Evolutionary conservation across 805 yeast genomes (phyloP).

Genomic region (Saturnispora quitensis): DNA sequence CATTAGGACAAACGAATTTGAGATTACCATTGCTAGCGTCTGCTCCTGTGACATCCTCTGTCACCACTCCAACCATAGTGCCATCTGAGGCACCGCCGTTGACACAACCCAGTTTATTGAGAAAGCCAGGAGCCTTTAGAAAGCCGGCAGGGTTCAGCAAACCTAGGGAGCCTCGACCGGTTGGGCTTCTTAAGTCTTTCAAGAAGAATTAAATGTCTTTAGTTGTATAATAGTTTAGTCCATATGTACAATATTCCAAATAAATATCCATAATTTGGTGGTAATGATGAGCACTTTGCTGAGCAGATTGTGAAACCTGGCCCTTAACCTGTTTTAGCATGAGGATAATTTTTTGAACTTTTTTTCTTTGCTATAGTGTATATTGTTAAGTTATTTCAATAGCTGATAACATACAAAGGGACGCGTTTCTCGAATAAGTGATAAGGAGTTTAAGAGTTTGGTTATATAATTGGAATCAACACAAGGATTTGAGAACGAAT

Average conservation of each 20-base stretch:
- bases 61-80: neutral
- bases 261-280: neutral
- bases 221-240: neutral
- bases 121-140: slow-evolving; percentile 28
- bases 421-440: neutral
- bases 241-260: neutral
- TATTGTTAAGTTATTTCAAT: neutral
- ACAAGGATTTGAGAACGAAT: neutral
- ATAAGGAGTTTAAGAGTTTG: neutral
- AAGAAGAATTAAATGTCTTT: neutral
- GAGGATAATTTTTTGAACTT: neutral
- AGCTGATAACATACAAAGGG: neutral
- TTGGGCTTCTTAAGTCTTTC: neutral
- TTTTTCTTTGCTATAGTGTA: neutral
- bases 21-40: neutral
- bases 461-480: neutral
- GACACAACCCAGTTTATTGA: slow-evolving; percentile 15
- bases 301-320: neutral
- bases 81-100: neutral
- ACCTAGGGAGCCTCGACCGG: neutral
- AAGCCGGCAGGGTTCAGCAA: slow-evolving; percentile 18
- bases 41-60: neutral
- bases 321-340: neutral
- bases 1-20: slow-evolving; percentile 1
- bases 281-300: neutral